Conservation (phyloP, 2,329 filamentous ascomycete genomes). For the Cladophialophora immunda region DNA sequence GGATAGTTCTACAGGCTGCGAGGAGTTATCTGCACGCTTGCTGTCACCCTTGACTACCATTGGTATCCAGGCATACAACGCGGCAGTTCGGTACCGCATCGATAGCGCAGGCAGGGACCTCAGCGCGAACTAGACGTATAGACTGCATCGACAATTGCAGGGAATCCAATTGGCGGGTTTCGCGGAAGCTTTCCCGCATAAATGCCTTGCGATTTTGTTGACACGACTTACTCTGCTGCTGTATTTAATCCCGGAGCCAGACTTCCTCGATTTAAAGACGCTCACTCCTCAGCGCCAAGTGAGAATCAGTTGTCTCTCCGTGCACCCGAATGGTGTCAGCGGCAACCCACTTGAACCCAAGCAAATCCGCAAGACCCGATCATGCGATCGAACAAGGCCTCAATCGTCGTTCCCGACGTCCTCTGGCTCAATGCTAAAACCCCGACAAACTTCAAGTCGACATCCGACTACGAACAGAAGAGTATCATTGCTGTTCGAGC, state of each 20-base stretch:
- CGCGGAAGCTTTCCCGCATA: background rate
- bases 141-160: background rate
- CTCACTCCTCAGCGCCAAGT: background rate
- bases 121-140: background rate
- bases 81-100: background rate
- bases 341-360: background rate
- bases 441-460: background rate
- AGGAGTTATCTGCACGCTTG: background rate
- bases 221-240: background rate
- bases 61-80: background rate
- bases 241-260: background rate
- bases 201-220: background rate
- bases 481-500: conserved; percentile 6
- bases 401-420: background rate
- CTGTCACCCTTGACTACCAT: background rate
- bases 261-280: background rate
- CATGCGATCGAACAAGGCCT: background rate
- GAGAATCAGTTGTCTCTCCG: background rate
- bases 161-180: background rate
- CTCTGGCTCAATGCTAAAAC: conserved; percentile 5
- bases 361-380: background rate
- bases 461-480: background rate
- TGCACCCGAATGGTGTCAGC: background rate
- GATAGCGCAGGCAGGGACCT: background rate
- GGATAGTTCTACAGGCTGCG: background rate